Base-by-base conservation (phyloP, 176 grass and related monocot genomes). In the Zea luxurians region DNA sequence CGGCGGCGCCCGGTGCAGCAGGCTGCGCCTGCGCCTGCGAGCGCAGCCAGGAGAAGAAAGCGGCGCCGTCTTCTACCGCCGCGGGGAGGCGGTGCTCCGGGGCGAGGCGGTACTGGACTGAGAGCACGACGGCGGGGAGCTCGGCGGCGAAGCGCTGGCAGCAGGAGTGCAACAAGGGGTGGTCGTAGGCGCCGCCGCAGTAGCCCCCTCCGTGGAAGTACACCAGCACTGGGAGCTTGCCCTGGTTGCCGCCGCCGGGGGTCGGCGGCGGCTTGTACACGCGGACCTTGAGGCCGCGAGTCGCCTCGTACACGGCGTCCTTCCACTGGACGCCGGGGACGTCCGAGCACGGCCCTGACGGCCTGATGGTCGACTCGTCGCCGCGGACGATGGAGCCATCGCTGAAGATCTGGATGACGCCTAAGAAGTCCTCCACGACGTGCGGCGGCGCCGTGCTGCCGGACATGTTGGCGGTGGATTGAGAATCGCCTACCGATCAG, bases 51-150 rank as follows among this genome's bases (percentile, higher is more conserved):
- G 74, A 37, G 37, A 84, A 50, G 17, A 78, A 73, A 0, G 50
- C 7, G 5, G 66, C 68, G 60, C 37, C 66, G 83, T 91, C 89
- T 0, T 91, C 82, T 58, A 85, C 18, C 18, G 85, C 78, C 1
- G 70, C 47, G 3, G 85, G 85, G 70, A 91, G 34, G 7, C 68
- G 73, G 45, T 91, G 73, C 61, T 91, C 89, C 1, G 85, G 89
- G 0, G 78, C 78, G 18, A 78, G 89, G 62, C 85, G 85, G 66
- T 91, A 91, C 48, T 91, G 66, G 17, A 82, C 73, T 7, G 85
- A 91, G 73, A 88, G 73, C 4, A 62, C 85, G 20, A 91, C 9
- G 61, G 68, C 66, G 48, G 17, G 48, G 48, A 79, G 1, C 35
- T 8, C 48, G 36, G 61, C 48, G 17, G 76, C 64, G 48, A 68